Conservation (phyloP, 768 basidiomycete genomes). For the Naganishia vishniacii region DNA sequence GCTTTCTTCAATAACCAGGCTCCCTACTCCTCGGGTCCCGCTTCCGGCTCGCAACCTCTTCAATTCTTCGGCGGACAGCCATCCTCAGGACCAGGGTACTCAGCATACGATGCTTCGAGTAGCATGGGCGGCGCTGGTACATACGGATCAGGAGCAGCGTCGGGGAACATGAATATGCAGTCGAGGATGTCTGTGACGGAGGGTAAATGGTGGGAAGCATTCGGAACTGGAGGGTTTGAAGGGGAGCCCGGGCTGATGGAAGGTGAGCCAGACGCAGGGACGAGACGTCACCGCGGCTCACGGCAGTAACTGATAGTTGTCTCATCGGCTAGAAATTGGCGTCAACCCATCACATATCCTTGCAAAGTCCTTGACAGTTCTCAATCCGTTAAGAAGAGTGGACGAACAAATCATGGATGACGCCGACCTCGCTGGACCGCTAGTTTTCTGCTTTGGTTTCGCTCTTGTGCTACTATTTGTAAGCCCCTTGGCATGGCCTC, state of each 20-base stretch:
- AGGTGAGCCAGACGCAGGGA: too few species aligned
- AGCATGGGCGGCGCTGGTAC: slow-evolving; percentile 51
- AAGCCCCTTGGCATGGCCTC: slow-evolving; percentile 46
- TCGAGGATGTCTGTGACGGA: slow-evolving; percentile 64
- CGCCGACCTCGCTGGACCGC: slow-evolving; percentile 91
- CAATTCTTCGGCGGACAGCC: slow-evolving; percentile 43
- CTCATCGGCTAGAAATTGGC: slow-evolving; percentile 70
- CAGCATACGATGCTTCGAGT: slow-evolving; percentile 31
- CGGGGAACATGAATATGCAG: slow-evolving; percentile 46
- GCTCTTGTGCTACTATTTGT: slow-evolving; percentile 87
- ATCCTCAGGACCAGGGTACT: slow-evolving; percentile 37
- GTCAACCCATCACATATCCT: slow-evolving; percentile 97
- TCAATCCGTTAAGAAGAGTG: slow-evolving; percentile 78
- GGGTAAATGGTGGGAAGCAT: slow-evolving; percentile 90
- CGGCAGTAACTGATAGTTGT: too few species aligned
- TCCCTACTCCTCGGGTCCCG: slow-evolving; percentile 5
- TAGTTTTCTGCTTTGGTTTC: slow-evolving; percentile 91
- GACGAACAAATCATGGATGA: slow-evolving; percentile 98
- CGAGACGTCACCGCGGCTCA: too few species aligned
- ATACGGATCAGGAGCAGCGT: slow-evolving; percentile 53
- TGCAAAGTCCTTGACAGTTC: slow-evolving; percentile 85
- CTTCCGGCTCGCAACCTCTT: slow-evolving; percentile 36
- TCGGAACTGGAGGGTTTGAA: slow-evolving; percentile 90
- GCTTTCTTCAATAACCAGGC: slow-evolving; percentile 25
- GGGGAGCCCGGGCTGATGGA: slow-evolving; percentile 92